phyloP scores from a whole-genome alignment of 2,329 filamentous ascomycete species.

The Phaeophleospora eucalypticola region DNA sequence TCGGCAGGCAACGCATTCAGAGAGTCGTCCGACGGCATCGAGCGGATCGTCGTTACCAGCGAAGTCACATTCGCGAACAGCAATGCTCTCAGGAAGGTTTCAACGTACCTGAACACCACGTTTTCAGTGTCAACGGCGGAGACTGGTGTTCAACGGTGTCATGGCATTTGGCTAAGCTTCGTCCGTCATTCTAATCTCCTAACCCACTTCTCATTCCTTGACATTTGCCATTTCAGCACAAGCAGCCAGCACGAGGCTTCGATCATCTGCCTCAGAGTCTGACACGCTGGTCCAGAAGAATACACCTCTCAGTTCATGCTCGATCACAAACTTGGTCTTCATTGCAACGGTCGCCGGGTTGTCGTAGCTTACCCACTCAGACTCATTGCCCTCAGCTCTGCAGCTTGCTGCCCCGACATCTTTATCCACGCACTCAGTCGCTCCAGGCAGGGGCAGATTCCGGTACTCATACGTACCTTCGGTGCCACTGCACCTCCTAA shows the following conservation, averaged over 20 bases:
- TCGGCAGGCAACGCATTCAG: too few species aligned
- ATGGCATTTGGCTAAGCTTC: too few species aligned
- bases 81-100: too few species aligned
- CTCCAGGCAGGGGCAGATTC: background rate
- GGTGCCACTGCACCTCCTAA: background rate
- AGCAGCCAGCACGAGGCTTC: background rate
- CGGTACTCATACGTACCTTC: background rate
- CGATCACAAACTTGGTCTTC: background rate
- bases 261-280: background rate
- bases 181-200: too few species aligned
- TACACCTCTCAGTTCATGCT: background rate
- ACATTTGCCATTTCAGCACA: too few species aligned
- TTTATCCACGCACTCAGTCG: background rate
- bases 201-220: too few species aligned
- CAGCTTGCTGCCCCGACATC: background rate
- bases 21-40: too few species aligned
- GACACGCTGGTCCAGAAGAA: constrained; percentile 1
- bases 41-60: too few species aligned
- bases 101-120: too few species aligned
- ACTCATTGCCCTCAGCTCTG: background rate
- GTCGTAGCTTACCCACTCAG: constrained; percentile 2
- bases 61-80: too few species aligned
- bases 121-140: too few species aligned
- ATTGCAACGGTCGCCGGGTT: background rate
- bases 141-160: too few species aligned